These are phyloP conservation scores for Beta corolliflora DNA, from an alignment of 179 eudicot species.

Conservation along the genomic window DNA sequence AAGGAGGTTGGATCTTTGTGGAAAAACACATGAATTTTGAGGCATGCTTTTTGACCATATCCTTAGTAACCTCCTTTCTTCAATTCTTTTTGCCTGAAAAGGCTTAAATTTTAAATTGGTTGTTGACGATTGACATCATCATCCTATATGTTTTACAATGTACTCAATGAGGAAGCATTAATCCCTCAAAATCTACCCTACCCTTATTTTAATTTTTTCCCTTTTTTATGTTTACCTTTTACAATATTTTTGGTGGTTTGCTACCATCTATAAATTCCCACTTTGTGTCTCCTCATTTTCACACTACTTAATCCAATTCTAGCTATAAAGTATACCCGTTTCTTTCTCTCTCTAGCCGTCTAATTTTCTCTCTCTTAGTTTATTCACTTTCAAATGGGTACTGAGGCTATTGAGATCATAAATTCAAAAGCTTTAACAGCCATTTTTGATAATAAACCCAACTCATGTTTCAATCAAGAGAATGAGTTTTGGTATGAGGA, in stretches of 20 bases:
- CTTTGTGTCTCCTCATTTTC: background rate
- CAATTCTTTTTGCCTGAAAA: background rate
- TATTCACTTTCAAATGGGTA: conserved; percentile 33
- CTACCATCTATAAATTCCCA: conserved; percentile 16
- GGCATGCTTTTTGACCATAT: background rate
- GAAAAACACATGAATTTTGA: background rate
- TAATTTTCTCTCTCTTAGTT: conserved; percentile 10
- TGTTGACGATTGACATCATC: conserved; percentile 19
- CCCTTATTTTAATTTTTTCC: no score
- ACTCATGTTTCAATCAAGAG: conserved; percentile 3
- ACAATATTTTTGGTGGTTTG: background rate
- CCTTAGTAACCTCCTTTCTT: background rate
- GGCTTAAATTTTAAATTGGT: background rate
- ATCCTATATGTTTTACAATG: background rate
- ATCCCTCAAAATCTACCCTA: background rate
- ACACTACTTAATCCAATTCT: background rate
- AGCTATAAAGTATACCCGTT: background rate
- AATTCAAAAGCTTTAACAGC: conserved; percentile 33
- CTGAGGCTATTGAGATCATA: conserved; percentile 50
- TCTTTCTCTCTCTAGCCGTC: background rate
- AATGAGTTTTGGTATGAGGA: conserved; percentile 67
- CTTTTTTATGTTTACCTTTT: background rate
- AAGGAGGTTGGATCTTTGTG: background rate
- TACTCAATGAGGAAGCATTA: background rate
- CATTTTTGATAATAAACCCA: conserved; percentile 11